phyloP scores from a whole-genome alignment of 257 asterid genomes.

The Echium plantagineum region DNA sequence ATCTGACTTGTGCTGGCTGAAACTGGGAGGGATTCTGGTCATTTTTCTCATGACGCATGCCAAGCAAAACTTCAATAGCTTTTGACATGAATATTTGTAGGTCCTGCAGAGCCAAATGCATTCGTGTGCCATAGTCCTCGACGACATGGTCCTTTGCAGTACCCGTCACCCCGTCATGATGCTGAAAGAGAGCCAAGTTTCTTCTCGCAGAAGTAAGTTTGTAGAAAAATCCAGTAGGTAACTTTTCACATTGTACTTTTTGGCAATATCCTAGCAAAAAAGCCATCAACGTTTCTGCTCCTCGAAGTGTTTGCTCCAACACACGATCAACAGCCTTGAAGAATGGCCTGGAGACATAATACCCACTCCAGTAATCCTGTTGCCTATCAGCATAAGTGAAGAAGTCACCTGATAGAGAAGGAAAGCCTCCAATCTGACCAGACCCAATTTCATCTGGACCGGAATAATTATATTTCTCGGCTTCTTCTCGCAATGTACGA shows the following conservation, averaged over 20 bases:
- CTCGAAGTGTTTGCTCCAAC: conserved; percentile 88
- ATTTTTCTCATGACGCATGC: conserved; percentile 69
- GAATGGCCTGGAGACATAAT: conserved; percentile 96
- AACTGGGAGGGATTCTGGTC: conserved; percentile 80
- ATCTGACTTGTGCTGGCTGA: conserved; percentile 74
- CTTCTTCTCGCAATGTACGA: conserved; percentile 65
- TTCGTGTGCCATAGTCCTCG: conserved; percentile 79
- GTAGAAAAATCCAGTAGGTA: conserved; percentile 75
- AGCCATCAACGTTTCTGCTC: conserved; percentile 92
- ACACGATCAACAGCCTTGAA: conserved; percentile 97
- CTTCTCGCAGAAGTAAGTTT: conserved; percentile 89
- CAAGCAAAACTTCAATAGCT: conserved; percentile 74
- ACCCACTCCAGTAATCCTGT: conserved; percentile 98
- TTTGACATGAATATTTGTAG: conserved; percentile 82
- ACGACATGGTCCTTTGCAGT: conserved; percentile 94
- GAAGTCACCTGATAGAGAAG: conserved; percentile 90
- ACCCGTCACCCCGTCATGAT: conserved; percentile 98
- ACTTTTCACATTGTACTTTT: conserved; percentile 72
- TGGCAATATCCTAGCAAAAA: conserved; percentile 81
- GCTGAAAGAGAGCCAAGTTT: conserved; percentile 88
- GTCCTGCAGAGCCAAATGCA: conserved; percentile 86
- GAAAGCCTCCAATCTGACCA: conserved; percentile 77
- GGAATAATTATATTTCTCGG: conserved; percentile 73
- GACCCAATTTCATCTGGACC: conserved; percentile 70
- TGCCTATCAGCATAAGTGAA: conserved; percentile 92